These are phyloP conservation scores for Nicotiana knightiana DNA, from an alignment of 257 asterid genomes.

Conservation along the genomic window DNA sequence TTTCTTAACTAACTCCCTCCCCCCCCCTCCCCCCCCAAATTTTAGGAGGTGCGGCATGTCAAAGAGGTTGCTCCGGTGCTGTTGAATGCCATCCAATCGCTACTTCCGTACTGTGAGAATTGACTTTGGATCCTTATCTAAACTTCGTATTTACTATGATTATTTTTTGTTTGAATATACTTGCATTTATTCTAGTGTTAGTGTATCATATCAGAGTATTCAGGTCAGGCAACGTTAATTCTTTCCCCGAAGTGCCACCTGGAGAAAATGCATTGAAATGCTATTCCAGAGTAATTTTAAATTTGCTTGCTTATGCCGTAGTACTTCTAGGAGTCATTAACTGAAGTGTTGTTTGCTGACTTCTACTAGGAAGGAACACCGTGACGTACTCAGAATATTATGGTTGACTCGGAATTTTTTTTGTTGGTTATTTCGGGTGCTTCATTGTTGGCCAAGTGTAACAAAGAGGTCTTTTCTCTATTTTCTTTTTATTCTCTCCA, in stretches of 20 bases:
- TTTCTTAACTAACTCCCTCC: neutral
- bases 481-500: neutral
- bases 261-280: slow-evolving; percentile 1
- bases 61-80: slow-evolving; percentile 79
- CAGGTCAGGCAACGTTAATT: neutral
- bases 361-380: neutral
- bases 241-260: neutral
- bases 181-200: neutral
- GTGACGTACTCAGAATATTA: neutral
- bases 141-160: neutral
- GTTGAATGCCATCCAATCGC: slow-evolving; percentile 74
- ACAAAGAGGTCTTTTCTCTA: neutral
- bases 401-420: neutral
- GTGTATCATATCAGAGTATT: neutral
- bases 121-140: slow-evolving; percentile 14
- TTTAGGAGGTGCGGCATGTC: slow-evolving; percentile 89
- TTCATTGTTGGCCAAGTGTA: neutral
- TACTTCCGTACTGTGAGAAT: slow-evolving; percentile 77
- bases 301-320: neutral
- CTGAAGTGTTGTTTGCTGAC: neutral
- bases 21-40: neutral
- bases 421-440: neutral
- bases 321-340: neutral
- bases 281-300: neutral
- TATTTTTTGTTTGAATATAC: neutral